Percentiles rank a stretch among this genome's conserved stretches.
Conservation (phyloP, 495 filamentous ascomycete genomes). For the Copromyces sp. region DNA sequence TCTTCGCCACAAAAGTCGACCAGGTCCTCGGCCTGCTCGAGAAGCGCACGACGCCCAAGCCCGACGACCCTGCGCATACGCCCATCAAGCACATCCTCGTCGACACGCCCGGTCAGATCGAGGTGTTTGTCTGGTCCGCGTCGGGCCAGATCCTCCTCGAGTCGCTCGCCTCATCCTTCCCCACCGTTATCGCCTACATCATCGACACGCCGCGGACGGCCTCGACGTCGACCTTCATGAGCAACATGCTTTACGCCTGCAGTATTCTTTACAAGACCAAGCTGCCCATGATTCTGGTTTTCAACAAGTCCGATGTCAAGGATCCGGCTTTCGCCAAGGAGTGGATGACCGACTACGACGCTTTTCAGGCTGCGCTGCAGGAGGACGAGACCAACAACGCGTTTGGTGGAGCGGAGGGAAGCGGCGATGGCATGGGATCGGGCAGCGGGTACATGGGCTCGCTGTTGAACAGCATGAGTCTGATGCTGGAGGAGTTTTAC, state of each 20-base stretch:
- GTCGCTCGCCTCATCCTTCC: conserved; percentile 83
- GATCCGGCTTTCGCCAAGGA: conserved; percentile 88
- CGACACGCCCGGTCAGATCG: conserved; percentile 95
- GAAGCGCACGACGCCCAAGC: conserved; percentile 65
- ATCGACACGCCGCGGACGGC: conserved; percentile 91
- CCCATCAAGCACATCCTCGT: conserved; percentile 77
- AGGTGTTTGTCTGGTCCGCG: conserved; percentile 97
- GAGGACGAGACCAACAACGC: conserved; percentile 68
- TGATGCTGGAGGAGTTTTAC: conserved; percentile 98
- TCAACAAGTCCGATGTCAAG: conserved; percentile 96
- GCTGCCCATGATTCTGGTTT: conserved; percentile 94
- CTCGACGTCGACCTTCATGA: conserved; percentile 95
- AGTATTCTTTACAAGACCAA: conserved; percentile 97
- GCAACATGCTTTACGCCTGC: conserved; percentile 98
- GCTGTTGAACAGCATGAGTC: conserved; percentile 89
- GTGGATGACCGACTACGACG: conserved; percentile 99
- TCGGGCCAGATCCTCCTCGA: conserved; percentile 89
- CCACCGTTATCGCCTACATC: conserved; percentile 92
- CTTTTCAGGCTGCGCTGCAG: conserved; percentile 79
- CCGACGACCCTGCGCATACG: conserved; percentile 47
- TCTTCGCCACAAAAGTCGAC: conserved; percentile 96
- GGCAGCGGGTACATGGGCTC: conserved; percentile 97
- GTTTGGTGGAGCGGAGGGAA: conserved; percentile 64
- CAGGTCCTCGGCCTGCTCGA: conserved; percentile 84
- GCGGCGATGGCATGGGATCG: conserved; percentile 39